Base-by-base conservation (phyloP, 441 rosid species). In the Isatis lusitanica region DNA sequence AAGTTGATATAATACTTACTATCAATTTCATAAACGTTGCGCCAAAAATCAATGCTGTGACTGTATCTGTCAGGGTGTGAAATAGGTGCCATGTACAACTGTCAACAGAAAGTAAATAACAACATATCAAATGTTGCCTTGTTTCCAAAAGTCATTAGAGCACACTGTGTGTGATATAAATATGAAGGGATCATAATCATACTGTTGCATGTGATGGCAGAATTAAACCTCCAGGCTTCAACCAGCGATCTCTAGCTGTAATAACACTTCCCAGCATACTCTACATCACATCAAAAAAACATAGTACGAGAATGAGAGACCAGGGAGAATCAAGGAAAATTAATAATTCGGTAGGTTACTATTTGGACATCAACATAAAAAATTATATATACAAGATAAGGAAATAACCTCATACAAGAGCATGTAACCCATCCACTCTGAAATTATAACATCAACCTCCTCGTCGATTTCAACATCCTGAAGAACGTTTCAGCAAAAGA, bases 381-480 rank as follows among this genome's bases (percentile, higher is more conserved):
- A 36, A 39, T 31, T 28, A 9, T 4, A 76, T 42, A 65, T 24
- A 68, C 33, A 57, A 66, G 63, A 73, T 60, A 63, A 48, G 38
- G 53, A 28, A 79, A 60, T 73, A 68, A 91, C 98, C 98, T 95
- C 99, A 80, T 91, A 92, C 66, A 95, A 79, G 83, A 95, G 98
- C 99, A 93, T 87, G 87, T 91, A 92, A 60, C 99, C 98, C 99
- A 95, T 95, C 99, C 99, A 95, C 75, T 95, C 97, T 30, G 99
- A 95, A 68, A 95, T 83, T 75, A 93, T 93, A 61, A 91, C 96
- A 82, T 95, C 99, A 78, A 95, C 99, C 79, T 86, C 89, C 85
- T 95, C 98, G 26, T 85, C 81, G 68, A 93, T 93, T 80, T 90
- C 90, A 80, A 95, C 94, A 85, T 95, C 99, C 98, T 95, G 88